A percentile compares a stretch with the other conserved stretches of the same genome.
Conservation (phyloP, 2,329 filamentous ascomycete genomes). For the Pestalotiopsis sp. region DNA sequence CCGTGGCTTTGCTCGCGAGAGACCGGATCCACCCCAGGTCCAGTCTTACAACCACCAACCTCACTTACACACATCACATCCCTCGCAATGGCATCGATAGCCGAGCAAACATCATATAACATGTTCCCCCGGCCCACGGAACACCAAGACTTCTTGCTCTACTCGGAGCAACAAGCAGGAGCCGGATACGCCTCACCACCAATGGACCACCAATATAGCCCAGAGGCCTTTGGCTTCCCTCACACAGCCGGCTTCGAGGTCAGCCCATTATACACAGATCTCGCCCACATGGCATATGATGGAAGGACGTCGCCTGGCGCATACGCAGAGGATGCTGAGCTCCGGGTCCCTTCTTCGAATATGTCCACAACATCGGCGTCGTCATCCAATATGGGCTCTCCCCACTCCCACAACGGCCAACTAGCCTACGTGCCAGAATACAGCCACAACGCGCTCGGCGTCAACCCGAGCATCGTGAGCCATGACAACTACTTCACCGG, state of each 20-base stretch:
- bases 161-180: constrained; percentile 28
- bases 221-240: constrained; percentile 48
- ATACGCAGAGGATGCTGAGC: constrained; percentile 54
- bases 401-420: constrained; percentile 63
- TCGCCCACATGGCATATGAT: constrained; percentile 46
- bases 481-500: constrained; percentile 55
- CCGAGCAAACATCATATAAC: constrained; percentile 28
- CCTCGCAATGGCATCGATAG: constrained; percentile 29
- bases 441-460: constrained; percentile 54
- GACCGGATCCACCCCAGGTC: constrained; percentile 16
- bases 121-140: constrained; percentile 32
- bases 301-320: constrained; percentile 50
- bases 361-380: constrained; percentile 66
- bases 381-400: constrained; percentile 70
- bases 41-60: constrained; percentile 4
- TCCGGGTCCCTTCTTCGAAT: constrained; percentile 56
- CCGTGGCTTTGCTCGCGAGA: constrained; percentile 11
- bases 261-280: constrained; percentile 48
- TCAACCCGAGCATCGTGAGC: constrained; percentile 67
- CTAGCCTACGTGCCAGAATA: constrained; percentile 62
- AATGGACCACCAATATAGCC: constrained; percentile 52
- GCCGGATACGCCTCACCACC: constrained; percentile 30
- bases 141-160: constrained; percentile 36
- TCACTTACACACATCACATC: constrained; percentile 9
- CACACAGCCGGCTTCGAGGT: constrained; percentile 49